Evolutionary conservation across 768 basidiomycete genomes (phyloP), one percentile per base, ranked within the genome.

Genomic region (Strobilomyces dryophilus): DNA sequence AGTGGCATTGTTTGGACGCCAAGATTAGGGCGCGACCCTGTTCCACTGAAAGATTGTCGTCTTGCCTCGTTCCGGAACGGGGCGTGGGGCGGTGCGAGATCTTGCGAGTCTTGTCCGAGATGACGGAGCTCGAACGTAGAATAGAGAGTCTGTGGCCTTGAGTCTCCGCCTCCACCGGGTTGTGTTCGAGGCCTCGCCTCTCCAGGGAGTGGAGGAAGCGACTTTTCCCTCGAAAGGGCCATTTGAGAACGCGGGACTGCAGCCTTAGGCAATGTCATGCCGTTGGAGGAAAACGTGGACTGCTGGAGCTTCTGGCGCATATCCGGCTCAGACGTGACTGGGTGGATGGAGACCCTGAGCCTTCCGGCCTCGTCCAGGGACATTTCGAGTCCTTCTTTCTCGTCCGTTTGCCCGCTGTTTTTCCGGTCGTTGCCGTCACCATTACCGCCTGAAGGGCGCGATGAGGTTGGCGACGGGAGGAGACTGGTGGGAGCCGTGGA

Each of bases 1-100:
- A 58, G 52, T 27, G 82, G 81, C 66, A 81, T 66, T 10, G 79
- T 85, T 59, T 82, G 83, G 21, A 74, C 58, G 9, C 64, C 72
- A 20, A 81, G 63, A 47, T 78, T 78, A 8, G 87, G 82, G 18
- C 78, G 77, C 7, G 83, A 79, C 14, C 80, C 72, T 20, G 81
- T 70, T 17, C 89, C 91, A 37, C 82, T 75, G 55, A 92, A 91
- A 3, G 90, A 92, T 65, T 91, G 90, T 41, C 90, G 76, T 55
- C 90, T 76, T 35, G 61, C 58, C 51, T 89, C 87, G 17, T 61
- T 71, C 40, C 79, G 79, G 76, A 89, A 89, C 4, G 84, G 77
- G 4, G 83, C 79, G 46, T 81, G 78, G 3, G 86, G 85, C 29
- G 82, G 83, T 8, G 77, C 59, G 61, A 87, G 82, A 53, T 79